Base-by-base conservation (phyloP, 371 early-diverging fungal species). In the Mucor lusitanicus region DNA sequence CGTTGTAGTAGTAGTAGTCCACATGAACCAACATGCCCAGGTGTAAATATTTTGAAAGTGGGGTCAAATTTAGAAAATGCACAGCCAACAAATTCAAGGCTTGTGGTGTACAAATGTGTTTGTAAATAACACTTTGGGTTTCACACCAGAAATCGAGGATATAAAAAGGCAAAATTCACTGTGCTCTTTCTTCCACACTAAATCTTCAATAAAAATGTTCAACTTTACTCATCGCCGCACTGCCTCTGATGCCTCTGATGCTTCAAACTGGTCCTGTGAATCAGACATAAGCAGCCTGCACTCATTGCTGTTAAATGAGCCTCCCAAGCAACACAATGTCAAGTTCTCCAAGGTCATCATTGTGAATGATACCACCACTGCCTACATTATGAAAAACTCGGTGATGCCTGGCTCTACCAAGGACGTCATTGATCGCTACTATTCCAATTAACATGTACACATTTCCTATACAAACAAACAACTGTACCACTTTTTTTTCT, bases 321-420 rank as follows among this genome's bases (percentile, higher is more conserved):
- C 63, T 3, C 27, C 32, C 2, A 21, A n/a, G 27, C 55, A 64
- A 28, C 13, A 46, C 25, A 57, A 39, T 54, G 54, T 66, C 35
- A 48, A 60, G 32, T 66, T 66, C 7, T 66, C 66, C 21, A 66
- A 66, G 7, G 66, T 66, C n/a, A 12, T 60, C 3, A 60, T 66
- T 32, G 61, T 66, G 1, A 66, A 66, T 17, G 37, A 44, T 46
- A 19, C 59, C 11, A 40, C 58, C 11, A 66, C 60, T 25, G 66
- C 58, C 11, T 66, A 54, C 30, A 57, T 66, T 13, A 60, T 28
- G 13, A 48, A 66, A 23, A 21, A 53, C 27, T 8, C 17, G n/a
- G 21, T 5, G 9, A 13, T 32, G 13, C 65, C 65, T 8, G 65
- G 65, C 15, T 64, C 57, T 5, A 56, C 57, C 11, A 64, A 64